A percentile compares a stretch with the other conserved stretches of the same genome.
phyloP scores from a whole-genome alignment of 1,284 basidiomycete species.

The Ganoderma sp. region DNA sequence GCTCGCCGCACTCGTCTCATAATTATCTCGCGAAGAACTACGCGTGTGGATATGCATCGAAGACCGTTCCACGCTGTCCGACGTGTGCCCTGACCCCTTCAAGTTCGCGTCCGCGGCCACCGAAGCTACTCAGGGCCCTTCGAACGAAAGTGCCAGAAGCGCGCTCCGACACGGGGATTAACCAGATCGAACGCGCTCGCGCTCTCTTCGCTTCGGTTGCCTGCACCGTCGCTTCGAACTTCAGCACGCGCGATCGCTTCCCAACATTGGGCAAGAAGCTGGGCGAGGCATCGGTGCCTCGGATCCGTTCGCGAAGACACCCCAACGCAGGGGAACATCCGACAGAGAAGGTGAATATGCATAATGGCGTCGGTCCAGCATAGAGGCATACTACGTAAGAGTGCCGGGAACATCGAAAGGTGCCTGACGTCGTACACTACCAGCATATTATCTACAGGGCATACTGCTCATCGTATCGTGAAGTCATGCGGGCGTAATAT shows the following conservation, averaged over 20 bases:
- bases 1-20: not conserved
- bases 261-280: too few species aligned
- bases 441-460: constrained; percentile 6
- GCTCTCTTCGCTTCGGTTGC: not conserved
- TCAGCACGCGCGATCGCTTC: too few species aligned
- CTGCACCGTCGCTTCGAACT: not conserved
- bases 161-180: too few species aligned
- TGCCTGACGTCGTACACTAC: constrained; percentile 9
- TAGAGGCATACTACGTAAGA: constrained; percentile 9
- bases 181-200: too few species aligned
- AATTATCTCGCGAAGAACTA: not conserved
- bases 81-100: not conserved
- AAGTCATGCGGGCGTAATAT: not conserved
- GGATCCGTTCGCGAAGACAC: too few species aligned
- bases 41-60: not conserved
- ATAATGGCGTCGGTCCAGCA: not conserved
- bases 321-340: too few species aligned
- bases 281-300: too few species aligned
- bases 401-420: not conserved
- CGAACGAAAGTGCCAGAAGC: too few species aligned
- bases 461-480: not conserved
- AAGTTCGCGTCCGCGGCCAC: not conserved
- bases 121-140: not conserved
- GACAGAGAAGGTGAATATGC: not conserved
- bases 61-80: not conserved